A percentile compares a stretch with the other conserved stretches of the same genome.
These are phyloP conservation scores for Colletotrichum orchidophilum DNA, from an alignment of 2,329 filamentous ascomycete species.

Conservation along the genomic window DNA sequence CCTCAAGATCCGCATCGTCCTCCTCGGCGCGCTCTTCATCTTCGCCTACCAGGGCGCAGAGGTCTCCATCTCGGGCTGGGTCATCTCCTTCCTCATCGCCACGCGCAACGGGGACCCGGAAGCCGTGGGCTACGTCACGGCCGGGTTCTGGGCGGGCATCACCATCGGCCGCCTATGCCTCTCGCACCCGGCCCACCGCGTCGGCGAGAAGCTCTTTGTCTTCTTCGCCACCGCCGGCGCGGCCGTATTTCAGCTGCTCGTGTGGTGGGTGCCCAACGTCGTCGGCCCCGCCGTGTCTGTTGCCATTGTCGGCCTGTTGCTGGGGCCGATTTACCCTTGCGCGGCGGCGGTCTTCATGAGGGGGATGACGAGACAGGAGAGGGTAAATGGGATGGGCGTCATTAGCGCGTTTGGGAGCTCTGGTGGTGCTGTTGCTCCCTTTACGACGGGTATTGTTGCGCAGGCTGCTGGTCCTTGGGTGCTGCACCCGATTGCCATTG, in stretches of 20 bases:
- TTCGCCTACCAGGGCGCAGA: conserved; percentile 89
- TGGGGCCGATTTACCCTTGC: conserved; percentile 85
- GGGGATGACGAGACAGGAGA: conserved; percentile 66
- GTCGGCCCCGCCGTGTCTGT: conserved; percentile 74
- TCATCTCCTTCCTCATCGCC: conserved; percentile 84
- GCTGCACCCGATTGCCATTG: conserved; percentile 73
- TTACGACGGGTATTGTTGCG: conserved; percentile 71
- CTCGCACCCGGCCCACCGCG: conserved; percentile 68
- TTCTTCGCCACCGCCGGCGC: conserved; percentile 69
- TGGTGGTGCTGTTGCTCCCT: conserved; percentile 74
- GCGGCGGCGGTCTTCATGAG: conserved; percentile 71
- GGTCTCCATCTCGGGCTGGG: conserved; percentile 86
- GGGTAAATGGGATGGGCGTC: conserved; percentile 71
- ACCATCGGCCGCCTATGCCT: conserved; percentile 80
- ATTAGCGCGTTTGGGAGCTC: conserved; percentile 76
- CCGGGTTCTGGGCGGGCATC: conserved; percentile 78
- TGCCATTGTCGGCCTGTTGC: conserved; percentile 75
- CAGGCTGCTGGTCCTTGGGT: conserved; percentile 71
- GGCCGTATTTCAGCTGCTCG: conserved; percentile 75
- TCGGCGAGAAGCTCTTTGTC: conserved; percentile 79
- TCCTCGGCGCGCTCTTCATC: conserved; percentile 82
- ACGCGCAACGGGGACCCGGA: conserved; percentile 75
- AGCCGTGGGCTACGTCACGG: conserved; percentile 81
- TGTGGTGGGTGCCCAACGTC: conserved; percentile 83
- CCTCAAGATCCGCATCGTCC: conserved; percentile 65